A percentile compares a stretch with the other conserved stretches of the same genome.
These are phyloP conservation scores for Leccinum fallax DNA, from an alignment of 1,284 basidiomycete species.

Conservation along the genomic window DNA sequence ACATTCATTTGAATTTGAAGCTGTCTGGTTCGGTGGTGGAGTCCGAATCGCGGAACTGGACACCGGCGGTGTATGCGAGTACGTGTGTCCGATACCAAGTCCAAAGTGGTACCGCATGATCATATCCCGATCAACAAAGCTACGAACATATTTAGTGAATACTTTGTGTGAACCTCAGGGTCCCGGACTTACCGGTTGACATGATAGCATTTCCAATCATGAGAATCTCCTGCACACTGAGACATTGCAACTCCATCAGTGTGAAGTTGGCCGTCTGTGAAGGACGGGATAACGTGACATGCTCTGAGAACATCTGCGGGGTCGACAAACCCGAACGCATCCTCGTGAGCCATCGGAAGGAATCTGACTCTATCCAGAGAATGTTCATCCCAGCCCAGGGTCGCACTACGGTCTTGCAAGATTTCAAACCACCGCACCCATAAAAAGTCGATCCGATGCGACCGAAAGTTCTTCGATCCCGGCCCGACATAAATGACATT, in stretches of 20 bases:
- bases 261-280: background rate
- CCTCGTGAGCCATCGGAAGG: background rate
- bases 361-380: constrained; percentile 4
- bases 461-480: background rate
- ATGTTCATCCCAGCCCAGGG: background rate
- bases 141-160: background rate
- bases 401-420: background rate
- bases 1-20: background rate
- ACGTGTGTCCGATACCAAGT: background rate
- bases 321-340: background rate
- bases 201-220: background rate
- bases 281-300: background rate
- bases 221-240: background rate
- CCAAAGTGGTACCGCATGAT: background rate
- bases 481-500: background rate
- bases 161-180: no score
- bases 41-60: background rate
- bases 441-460: background rate
- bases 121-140: background rate
- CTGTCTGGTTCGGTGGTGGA: background rate
- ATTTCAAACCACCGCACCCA: background rate
- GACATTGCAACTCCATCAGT: background rate
- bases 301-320: background rate
- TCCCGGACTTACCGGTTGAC: background rate
- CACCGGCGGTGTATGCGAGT: background rate